Conservation (phyloP, 176 grass and related monocot genomes). For the Avena insularis region DNA sequence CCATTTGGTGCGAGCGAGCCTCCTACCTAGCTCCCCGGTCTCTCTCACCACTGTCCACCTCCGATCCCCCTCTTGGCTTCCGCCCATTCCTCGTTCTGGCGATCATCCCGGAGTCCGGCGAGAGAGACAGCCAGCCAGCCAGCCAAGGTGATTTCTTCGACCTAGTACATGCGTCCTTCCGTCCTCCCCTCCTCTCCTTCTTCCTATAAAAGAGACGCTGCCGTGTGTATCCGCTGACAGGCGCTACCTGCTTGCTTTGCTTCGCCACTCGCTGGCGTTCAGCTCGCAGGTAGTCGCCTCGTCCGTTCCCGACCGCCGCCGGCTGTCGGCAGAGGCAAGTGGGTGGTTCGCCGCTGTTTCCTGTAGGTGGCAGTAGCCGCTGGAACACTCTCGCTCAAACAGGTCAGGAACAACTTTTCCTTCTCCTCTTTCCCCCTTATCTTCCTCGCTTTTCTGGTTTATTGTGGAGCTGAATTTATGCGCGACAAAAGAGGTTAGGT, state of each 20-base stretch:
- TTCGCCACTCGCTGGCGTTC: background rate
- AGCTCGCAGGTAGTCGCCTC: conserved; percentile 6
- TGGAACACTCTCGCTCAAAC: conserved; percentile 41
- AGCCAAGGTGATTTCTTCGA: background rate
- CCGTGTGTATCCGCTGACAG: background rate
- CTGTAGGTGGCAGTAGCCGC: conserved; percentile 22
- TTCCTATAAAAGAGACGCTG: background rate
- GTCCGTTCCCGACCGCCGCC: conserved; percentile 12
- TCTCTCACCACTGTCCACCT: conserved; percentile 1
- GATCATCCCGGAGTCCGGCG: background rate
- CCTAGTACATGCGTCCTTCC: background rate
- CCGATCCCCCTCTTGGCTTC: background rate
- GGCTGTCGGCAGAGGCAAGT: too few species aligned
- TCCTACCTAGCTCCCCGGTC: background rate
- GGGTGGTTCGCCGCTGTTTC: conserved; percentile 27
- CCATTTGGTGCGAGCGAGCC: background rate
- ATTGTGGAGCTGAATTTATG: background rate
- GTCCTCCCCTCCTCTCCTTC: background rate
- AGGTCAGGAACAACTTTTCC: conserved; percentile 34
- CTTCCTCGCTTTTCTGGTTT: background rate
- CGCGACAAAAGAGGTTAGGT: conserved; percentile 25
- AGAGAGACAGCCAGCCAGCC: background rate
- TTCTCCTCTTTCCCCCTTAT: background rate
- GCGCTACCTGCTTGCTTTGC: background rate
- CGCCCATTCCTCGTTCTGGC: conserved; percentile 7